Conservation (phyloP, 2,329 filamentous ascomycete genomes). For the Emericellopsis atlantica region DNA sequence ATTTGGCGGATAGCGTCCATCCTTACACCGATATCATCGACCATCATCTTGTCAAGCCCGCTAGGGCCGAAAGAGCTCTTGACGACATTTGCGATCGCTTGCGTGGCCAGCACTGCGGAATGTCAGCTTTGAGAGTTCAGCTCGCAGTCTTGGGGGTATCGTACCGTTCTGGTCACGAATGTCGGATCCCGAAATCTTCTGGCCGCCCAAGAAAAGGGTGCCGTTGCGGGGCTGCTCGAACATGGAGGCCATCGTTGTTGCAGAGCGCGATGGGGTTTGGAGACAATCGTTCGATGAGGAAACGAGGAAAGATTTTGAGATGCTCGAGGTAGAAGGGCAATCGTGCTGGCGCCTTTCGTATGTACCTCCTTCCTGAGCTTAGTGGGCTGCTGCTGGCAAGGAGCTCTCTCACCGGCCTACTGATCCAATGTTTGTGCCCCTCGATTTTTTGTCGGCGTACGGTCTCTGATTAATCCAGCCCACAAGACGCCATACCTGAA, state of each 20-base stretch:
- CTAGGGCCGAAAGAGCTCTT: conserved; percentile 98
- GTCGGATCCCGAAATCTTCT: conserved; percentile 94
- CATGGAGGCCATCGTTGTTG: conserved; percentile 68
- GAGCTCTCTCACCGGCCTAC: not conserved
- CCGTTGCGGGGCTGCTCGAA: conserved; percentile 94
- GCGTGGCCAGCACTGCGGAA: conserved; percentile 69
- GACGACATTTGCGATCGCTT: conserved; percentile 96
- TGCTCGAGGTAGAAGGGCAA: not conserved
- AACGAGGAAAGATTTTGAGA: not conserved
- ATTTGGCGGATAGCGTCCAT: conserved; percentile 1
- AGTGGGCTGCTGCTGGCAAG: not conserved
- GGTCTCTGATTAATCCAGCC: conserved; percentile 12
- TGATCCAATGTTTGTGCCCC: conserved; percentile 7
- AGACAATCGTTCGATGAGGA: not conserved
- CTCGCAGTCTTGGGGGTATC: conserved; percentile 8
- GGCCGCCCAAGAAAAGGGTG: conserved; percentile 90
- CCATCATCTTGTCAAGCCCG: conserved; percentile 99
- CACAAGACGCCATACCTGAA: conserved; percentile 6
- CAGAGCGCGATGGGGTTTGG: conserved; percentile 3
- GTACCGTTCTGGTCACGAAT: conserved; percentile 93
- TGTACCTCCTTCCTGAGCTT: too few relatives aligned
- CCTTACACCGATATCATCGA: conserved; percentile 91
- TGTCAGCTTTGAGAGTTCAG: not conserved
- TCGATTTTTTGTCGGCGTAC: conserved; percentile 11
- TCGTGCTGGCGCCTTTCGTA: not conserved